A percentile compares a stretch with the other conserved stretches of the same genome.
These are phyloP conservation scores for Gossypium turneri DNA, from an alignment of 345 rosid genomes.

Conservation along the genomic window DNA sequence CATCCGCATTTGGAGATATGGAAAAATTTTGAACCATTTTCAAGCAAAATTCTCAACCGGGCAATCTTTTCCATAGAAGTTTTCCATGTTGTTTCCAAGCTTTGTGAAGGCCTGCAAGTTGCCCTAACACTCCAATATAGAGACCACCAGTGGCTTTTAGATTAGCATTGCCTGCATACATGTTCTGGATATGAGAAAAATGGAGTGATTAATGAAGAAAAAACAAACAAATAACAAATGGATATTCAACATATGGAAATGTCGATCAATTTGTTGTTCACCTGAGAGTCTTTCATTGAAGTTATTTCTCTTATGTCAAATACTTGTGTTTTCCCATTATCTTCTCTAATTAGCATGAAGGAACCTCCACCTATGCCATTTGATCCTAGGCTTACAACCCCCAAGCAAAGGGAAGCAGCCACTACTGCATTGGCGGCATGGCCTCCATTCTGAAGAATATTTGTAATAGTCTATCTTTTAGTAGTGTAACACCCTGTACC, in stretches of 20 bases:
- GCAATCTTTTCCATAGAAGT: constrained; percentile 49
- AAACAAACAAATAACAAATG: neutral
- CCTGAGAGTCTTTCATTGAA: constrained; percentile 48
- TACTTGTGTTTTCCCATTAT: constrained; percentile 31
- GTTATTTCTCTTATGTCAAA: constrained; percentile 63
- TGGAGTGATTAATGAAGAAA: neutral
- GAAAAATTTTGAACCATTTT: constrained; percentile 44
- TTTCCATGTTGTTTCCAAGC: constrained; percentile 54
- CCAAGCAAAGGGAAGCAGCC: constrained; percentile 47
- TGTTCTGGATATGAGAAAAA: constrained; percentile 33
- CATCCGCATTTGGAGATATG: constrained; percentile 52
- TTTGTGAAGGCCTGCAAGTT: constrained; percentile 45
- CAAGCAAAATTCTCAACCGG: constrained; percentile 48
- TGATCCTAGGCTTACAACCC: constrained; percentile 57
- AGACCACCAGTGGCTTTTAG: constrained; percentile 42
- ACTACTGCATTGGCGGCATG: constrained; percentile 54
- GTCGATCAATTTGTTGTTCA: neutral
- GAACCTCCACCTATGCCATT: constrained; percentile 65
- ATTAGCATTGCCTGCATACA: constrained; percentile 38
- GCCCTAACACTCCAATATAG: constrained; percentile 56
- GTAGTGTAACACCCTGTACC: no score
- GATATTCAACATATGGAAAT: neutral
- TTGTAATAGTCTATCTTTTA: neutral
- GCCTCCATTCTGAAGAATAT: constrained; percentile 41
- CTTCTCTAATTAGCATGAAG: constrained; percentile 37